These are phyloP conservation scores for Rhynchosporium secalis DNA, from an alignment of 2,329 filamentous ascomycete species.

Conservation along the genomic window DNA sequence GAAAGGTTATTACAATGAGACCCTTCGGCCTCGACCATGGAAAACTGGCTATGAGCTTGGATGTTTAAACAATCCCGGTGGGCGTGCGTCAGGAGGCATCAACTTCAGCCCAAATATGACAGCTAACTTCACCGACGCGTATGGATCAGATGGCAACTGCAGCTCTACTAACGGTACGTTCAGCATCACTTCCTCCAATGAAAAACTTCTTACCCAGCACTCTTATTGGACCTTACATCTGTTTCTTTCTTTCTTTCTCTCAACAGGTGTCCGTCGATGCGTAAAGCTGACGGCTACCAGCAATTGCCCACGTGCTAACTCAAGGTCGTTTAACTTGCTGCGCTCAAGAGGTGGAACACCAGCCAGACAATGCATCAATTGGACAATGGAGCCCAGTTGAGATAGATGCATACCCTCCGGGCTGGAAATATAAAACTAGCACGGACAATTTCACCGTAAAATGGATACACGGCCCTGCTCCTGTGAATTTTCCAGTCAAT, in stretches of 20 bases:
- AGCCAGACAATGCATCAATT: not conserved
- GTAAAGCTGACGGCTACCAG: too few relatives aligned
- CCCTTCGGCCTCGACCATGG: not conserved
- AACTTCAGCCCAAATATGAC: conserved; percentile 4
- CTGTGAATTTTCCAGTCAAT: not conserved
- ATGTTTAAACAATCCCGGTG: not conserved
- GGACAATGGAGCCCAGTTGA: not conserved
- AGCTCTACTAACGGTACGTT: not conserved
- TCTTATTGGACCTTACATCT: not conserved
- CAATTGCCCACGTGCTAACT: not conserved
- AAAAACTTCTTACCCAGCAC: not conserved
- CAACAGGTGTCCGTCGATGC: too few relatives aligned
- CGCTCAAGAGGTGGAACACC: not conserved
- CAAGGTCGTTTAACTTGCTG: conserved; percentile 1
- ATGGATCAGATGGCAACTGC: not conserved
- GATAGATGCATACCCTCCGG: not conserved
- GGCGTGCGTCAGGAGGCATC: not conserved
- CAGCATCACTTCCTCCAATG: not conserved
- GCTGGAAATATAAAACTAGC: not conserved
- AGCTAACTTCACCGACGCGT: not conserved
- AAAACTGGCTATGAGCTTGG: not conserved
- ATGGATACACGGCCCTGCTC: conserved; percentile 2
- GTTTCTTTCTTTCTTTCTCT: not conserved
- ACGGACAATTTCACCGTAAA: conserved; percentile 3
- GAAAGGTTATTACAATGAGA: not conserved